Conservation (phyloP, 2,329 filamentous ascomycete genomes). For the Botrytis squamosa region DNA sequence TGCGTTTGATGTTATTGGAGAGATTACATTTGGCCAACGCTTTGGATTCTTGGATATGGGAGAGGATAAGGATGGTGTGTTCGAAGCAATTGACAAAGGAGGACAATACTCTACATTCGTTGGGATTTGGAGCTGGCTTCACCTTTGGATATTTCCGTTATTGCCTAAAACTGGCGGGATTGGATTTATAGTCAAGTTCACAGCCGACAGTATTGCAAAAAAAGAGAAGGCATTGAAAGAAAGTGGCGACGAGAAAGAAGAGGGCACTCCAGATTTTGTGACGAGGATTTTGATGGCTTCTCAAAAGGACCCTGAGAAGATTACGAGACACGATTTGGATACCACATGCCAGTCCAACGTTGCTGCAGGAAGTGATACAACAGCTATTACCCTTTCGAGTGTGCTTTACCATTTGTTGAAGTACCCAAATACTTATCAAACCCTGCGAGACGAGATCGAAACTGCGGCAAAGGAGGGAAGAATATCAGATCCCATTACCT, state of each 20-base stretch:
- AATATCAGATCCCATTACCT: slow-evolving; percentile 39
- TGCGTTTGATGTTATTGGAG: slow-evolving; percentile 52
- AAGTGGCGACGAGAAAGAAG: slow-evolving; percentile 10
- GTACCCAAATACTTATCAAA: slow-evolving; percentile 31
- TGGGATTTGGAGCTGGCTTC: slow-evolving; percentile 45
- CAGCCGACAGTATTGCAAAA: slow-evolving; percentile 27
- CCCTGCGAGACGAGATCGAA: slow-evolving; percentile 40
- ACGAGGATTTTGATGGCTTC: slow-evolving; percentile 45
- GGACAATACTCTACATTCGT: slow-evolving; percentile 43
- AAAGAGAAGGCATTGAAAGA: slow-evolving; percentile 26
- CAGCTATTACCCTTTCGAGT: slow-evolving; percentile 47
- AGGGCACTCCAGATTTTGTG: slow-evolving; percentile 42
- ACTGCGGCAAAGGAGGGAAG: slow-evolving; percentile 23
- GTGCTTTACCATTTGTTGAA: slow-evolving; percentile 48
- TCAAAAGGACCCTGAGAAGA: slow-evolving; percentile 38
- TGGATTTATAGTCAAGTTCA: slow-evolving; percentile 28
- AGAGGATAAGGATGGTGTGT: slow-evolving; percentile 46
- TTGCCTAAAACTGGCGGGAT: slow-evolving; percentile 29
- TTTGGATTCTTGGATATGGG: slow-evolving; percentile 49
- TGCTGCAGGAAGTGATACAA: slow-evolving; percentile 46
- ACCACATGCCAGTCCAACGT: slow-evolving; percentile 32
- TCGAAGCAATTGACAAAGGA: slow-evolving; percentile 42
- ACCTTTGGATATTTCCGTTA: slow-evolving; percentile 40
- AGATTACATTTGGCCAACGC: slow-evolving; percentile 46
- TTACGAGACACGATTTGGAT: slow-evolving; percentile 39